A percentile compares a stretch with the other conserved stretches of the same genome.
These are phyloP conservation scores for Gomphus sp. DNA, from an alignment of 1,284 basidiomycete genomes.

Conservation along the genomic window DNA sequence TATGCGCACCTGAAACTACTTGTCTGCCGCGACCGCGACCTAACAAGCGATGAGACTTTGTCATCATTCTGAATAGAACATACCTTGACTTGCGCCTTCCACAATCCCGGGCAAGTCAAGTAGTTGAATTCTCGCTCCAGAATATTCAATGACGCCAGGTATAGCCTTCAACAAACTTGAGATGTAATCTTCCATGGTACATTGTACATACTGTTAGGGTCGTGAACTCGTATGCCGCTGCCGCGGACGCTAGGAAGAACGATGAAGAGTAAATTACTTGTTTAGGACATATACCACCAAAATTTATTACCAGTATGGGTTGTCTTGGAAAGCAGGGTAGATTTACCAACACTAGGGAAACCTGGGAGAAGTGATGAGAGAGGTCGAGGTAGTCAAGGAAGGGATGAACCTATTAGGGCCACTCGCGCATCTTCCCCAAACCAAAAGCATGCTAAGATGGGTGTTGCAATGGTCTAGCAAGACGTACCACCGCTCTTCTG, in stretches of 20 bases:
- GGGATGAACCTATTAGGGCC: constrained; percentile 60
- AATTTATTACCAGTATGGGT: constrained; percentile 62
- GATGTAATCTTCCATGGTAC: constrained; percentile 1
- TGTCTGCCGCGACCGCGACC: constrained; percentile 92
- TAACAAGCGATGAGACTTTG: constrained; percentile 14
- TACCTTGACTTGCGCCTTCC: constrained; percentile 86
- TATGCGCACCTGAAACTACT: constrained; percentile 76
- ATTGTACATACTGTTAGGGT: constrained; percentile 63
- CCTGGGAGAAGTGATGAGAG: constrained; percentile 21
- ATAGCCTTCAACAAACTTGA: constrained; percentile 52
- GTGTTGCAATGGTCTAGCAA: neutral
- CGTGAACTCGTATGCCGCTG: constrained; percentile 95
- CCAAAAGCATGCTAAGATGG: neutral
- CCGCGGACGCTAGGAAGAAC: constrained; percentile 45
- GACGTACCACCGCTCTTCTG: constrained; percentile 71
- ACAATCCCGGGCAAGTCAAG: constrained; percentile 97
- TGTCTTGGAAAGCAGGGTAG: constrained; percentile 84
- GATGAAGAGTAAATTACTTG: neutral
- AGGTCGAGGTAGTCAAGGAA: neutral
- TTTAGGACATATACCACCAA: neutral
- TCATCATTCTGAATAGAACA: neutral
- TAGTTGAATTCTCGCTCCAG: constrained; percentile 88
- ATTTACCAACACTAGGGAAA: constrained; percentile 94
- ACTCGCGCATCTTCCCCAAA: constrained; percentile 67
- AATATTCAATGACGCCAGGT: constrained; percentile 89